Evolutionary conservation across 352 stramenopile species (phyloP), one percentile per base, ranked within the genome.

Genomic region (Phytophthora hibernalis): DNA sequence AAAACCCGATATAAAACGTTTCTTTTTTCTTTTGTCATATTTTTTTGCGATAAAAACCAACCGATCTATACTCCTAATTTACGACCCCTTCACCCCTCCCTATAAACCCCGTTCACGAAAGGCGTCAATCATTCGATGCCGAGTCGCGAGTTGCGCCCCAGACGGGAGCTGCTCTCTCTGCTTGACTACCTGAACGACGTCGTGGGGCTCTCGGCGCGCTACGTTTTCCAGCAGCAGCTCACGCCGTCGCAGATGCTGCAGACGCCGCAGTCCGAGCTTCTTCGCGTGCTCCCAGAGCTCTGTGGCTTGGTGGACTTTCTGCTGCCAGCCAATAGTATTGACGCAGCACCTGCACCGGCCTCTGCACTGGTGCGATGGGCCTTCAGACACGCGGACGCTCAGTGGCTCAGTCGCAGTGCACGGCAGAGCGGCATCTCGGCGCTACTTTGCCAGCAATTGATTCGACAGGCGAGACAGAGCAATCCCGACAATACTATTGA

Each of bases 331-430:
- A 60, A 9, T n/a, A 42, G 42, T 21, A 26, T 21, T 45, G 30
- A 20, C 31, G 16, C 55, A 50, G 9, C 24, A 12, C 31, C 44
- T 10, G 7, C 26, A 4, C 43, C 28, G 1, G 11, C 61, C 6
- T 65, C 65, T 2, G 42, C 43, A 4, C 4, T 67, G 0, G 58
- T 83, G 16, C 76, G 76, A 6, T 20, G 31, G 2, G 77, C 73
- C 3, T 90, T 91, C 24, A 28, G 26, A 10, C 70, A 87, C 26
- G 65, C 68, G 22, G 58, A 80, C 2, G 77, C 71, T 3, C 75
- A 87, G 35, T 92, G 84, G 84, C 55, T 92, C 21, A 81, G 74
- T 37, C 84, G 79, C 24, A 83, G 82, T 24, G 78, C 82, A 18
- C 48, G 83, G 8, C 58, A 92, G 43, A 91, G 80, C 43, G 84